Evolutionary conservation across 2,329 filamentous ascomycete genomes (phyloP).

Genomic region (Cladophialophora immunda): DNA sequence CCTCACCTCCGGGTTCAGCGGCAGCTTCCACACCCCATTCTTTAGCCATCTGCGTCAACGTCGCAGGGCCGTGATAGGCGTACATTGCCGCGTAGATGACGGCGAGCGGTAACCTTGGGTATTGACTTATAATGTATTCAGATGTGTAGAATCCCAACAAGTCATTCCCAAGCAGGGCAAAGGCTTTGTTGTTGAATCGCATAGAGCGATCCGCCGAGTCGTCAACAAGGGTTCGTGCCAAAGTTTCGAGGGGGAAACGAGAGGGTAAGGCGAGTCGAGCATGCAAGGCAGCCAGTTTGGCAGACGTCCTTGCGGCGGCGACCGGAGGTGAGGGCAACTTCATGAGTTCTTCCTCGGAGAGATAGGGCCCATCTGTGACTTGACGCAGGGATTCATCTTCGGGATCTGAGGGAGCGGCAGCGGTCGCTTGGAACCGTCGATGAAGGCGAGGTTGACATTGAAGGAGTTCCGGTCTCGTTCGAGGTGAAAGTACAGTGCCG

Average conservation of each 20-base stretch:
- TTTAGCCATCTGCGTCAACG: constrained; percentile 75
- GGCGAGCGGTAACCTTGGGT: constrained; percentile 88
- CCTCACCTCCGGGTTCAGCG: constrained; percentile 86
- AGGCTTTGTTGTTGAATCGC: constrained; percentile 86
- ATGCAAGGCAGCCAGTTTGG: constrained; percentile 92
- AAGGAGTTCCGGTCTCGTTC: constrained; percentile 50
- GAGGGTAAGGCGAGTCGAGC: constrained; percentile 83
- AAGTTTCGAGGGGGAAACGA: constrained; percentile 82
- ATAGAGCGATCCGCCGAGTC: constrained; percentile 80
- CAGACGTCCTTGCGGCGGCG: constrained; percentile 72
- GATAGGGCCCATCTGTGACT: constrained; percentile 43
- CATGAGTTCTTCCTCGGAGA: constrained; percentile 48
- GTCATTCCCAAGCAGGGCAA: constrained; percentile 81
- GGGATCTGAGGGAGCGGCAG: constrained; percentile 43
- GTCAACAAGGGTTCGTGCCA: constrained; percentile 86
- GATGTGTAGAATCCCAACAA: constrained; percentile 88
- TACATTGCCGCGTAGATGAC: constrained; percentile 86
- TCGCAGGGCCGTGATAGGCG: constrained; percentile 79
- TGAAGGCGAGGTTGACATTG: constrained; percentile 48
- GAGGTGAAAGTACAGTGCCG: constrained; percentile 59
- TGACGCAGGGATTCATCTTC: constrained; percentile 44
- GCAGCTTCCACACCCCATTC: constrained; percentile 94
- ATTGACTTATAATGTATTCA: constrained; percentile 87
- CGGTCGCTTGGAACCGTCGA: constrained; percentile 54
- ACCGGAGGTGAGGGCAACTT: constrained; percentile 76